phyloP scores from a whole-genome alignment of 2,329 filamentous ascomycete species.

The Colletotrichum gloeosporioides region DNA sequence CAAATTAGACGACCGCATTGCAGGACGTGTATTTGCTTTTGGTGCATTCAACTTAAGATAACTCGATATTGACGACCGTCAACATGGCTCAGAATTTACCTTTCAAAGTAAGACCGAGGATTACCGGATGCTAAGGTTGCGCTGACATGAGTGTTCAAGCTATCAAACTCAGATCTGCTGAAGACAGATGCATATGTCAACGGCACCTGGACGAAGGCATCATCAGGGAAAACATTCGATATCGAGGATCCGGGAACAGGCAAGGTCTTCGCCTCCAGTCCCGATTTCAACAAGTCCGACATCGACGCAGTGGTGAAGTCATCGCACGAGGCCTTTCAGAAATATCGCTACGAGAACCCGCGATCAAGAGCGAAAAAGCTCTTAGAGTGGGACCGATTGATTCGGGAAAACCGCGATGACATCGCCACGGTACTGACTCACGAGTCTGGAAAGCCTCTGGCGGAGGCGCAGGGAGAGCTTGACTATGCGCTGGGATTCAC shows the following conservation, averaged over 20 bases:
- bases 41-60: neutral
- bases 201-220: constrained; percentile 49
- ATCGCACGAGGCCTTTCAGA: constrained; percentile 39
- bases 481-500: constrained; percentile 60
- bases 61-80: neutral
- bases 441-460: constrained; percentile 63
- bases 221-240: constrained; percentile 54
- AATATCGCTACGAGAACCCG: constrained; percentile 42
- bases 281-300: constrained; percentile 47
- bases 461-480: constrained; percentile 59
- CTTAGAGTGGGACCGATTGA: constrained; percentile 40
- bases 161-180: constrained; percentile 52
- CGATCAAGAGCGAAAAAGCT: constrained; percentile 39
- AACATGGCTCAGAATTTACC: neutral
- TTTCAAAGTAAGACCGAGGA: neutral
- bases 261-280: constrained; percentile 53
- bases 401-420: constrained; percentile 39
- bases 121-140: neutral
- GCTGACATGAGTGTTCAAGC: constrained; percentile 25
- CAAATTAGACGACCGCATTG: neutral
- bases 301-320: constrained; percentile 41
- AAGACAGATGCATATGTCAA: constrained; percentile 56
- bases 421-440: constrained; percentile 43
- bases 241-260: constrained; percentile 59
- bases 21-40: neutral